These are phyloP conservation scores for Dendrobium chrysotoxum DNA, from an alignment of 106 monocot genomes.

Conservation along the genomic window DNA sequence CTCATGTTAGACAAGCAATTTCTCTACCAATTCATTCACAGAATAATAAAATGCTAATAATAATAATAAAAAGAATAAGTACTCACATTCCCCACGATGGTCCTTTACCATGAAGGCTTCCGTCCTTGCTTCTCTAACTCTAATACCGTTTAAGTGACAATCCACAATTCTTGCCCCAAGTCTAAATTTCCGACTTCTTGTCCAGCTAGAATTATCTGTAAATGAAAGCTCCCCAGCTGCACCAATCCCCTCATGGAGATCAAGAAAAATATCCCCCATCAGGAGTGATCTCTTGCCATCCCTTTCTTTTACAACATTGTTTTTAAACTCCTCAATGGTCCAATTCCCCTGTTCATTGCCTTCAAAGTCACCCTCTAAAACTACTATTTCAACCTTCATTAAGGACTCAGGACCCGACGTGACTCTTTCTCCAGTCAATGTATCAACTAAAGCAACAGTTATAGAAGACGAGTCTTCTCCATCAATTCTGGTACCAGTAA, in stretches of 20 bases:
- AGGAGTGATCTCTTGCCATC: constrained; percentile 78
- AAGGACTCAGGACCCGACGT: constrained; percentile 47
- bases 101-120: constrained; percentile 92
- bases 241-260: constrained; percentile 59
- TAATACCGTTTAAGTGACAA: constrained; percentile 50
- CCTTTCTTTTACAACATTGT: constrained; percentile 90
- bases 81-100: constrained; percentile 99
- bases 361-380: constrained; percentile 96
- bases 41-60: not conserved
- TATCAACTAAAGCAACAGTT: constrained; percentile 56
- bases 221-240: constrained; percentile 70
- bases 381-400: constrained; percentile 87
- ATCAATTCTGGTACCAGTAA: constrained; percentile 79
- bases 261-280: constrained; percentile 55
- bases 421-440: constrained; percentile 37
- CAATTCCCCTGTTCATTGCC: constrained; percentile 55
- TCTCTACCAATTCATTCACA: constrained; percentile 1
- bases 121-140: constrained; percentile 75
- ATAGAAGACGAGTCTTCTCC: constrained; percentile 51
- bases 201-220: constrained; percentile 99
- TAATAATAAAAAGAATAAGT: not conserved
- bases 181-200: constrained; percentile 83
- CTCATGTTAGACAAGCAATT: not conserved
- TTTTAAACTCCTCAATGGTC: constrained; percentile 75
- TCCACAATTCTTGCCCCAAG: constrained; percentile 75